phyloP scores from a whole-genome alignment of 2,329 filamentous ascomycete genomes.

The Macroventuria anomochaeta region DNA sequence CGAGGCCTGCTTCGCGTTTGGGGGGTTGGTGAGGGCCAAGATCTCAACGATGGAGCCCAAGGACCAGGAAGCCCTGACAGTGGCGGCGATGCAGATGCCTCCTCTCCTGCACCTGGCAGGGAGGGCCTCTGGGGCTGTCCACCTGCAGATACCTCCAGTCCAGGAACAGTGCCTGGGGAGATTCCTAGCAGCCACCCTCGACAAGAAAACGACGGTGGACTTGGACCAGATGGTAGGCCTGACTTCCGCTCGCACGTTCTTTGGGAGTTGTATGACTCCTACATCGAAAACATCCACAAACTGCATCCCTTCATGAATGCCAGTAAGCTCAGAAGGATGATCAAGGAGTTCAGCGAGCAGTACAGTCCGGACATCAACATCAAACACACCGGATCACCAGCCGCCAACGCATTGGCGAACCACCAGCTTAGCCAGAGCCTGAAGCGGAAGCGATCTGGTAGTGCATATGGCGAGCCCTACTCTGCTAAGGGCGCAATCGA shows the following conservation, averaged over 20 bases:
- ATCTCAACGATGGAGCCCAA: slow-evolving; percentile 59
- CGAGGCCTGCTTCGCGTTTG: slow-evolving; percentile 77
- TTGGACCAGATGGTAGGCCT: slow-evolving; percentile 60
- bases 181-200: slow-evolving; percentile 35
- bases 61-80: slow-evolving; percentile 42
- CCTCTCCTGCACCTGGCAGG: slow-evolving; percentile 51
- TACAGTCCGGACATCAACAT: slow-evolving; percentile 43
- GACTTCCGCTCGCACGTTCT: slow-evolving; percentile 61
- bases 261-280: slow-evolving; percentile 60
- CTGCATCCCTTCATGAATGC: slow-evolving; percentile 70
- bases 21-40: slow-evolving; percentile 77
- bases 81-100: slow-evolving; percentile 49
- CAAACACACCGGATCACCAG: slow-evolving; percentile 32
- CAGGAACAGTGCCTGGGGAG: slow-evolving; percentile 25
- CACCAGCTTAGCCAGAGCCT: slow-evolving; percentile 31
- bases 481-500: slow-evolving; percentile 35
- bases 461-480: slow-evolving; percentile 34
- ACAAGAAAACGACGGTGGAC: slow-evolving; percentile 54
- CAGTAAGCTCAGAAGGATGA: slow-evolving; percentile 58
- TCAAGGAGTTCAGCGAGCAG: slow-evolving; percentile 54
- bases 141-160: slow-evolving; percentile 51
- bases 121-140: slow-evolving; percentile 59
- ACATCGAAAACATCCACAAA: slow-evolving; percentile 66
- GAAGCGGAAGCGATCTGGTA: slow-evolving; percentile 47
- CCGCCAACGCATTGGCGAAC: slow-evolving; percentile 20